These are phyloP conservation scores for Suhomyces vadensis DNA, from an alignment of 805 yeast species.

Conservation along the genomic window DNA sequence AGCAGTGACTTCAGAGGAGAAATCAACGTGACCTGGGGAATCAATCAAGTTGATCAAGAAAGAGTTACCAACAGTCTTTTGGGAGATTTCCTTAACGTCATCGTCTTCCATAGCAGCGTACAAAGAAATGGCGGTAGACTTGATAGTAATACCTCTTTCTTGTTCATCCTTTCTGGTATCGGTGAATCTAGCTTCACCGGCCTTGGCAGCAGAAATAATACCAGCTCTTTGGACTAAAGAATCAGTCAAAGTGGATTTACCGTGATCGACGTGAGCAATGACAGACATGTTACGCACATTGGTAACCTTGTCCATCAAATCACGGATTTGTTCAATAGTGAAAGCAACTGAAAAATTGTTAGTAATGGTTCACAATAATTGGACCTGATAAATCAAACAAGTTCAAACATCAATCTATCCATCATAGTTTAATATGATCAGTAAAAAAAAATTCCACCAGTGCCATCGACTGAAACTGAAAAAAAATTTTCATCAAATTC, in stretches of 20 bases:
- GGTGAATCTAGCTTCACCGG: slow-evolving; percentile 99
- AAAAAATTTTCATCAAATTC: background rate
- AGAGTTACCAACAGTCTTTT: slow-evolving; percentile 88
- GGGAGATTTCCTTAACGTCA: slow-evolving; percentile 86
- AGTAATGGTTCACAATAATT: slow-evolving; percentile 18
- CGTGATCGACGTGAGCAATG: slow-evolving; percentile 99
- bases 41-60: slow-evolving; percentile 98
- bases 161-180: slow-evolving; percentile 99
- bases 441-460: no score
- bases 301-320: slow-evolving; percentile 98
- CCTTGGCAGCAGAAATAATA: slow-evolving; percentile 99
- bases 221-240: slow-evolving; percentile 99
- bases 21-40: slow-evolving; percentile 99
- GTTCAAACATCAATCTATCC: no score
- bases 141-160: slow-evolving; percentile 99
- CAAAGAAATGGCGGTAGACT: slow-evolving; percentile 97
- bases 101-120: slow-evolving; percentile 85
- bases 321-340: slow-evolving; percentile 86
- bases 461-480: background rate
- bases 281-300: slow-evolving; percentile 99
- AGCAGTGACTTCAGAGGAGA: slow-evolving; percentile 99
- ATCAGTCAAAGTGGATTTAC: slow-evolving; percentile 98
- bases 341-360: slow-evolving; percentile 48
- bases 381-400: no score
- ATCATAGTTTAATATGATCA: no score